Conservation (phyloP, 2,329 filamentous ascomycete genomes). For the Tolypocladium nubicola region DNA sequence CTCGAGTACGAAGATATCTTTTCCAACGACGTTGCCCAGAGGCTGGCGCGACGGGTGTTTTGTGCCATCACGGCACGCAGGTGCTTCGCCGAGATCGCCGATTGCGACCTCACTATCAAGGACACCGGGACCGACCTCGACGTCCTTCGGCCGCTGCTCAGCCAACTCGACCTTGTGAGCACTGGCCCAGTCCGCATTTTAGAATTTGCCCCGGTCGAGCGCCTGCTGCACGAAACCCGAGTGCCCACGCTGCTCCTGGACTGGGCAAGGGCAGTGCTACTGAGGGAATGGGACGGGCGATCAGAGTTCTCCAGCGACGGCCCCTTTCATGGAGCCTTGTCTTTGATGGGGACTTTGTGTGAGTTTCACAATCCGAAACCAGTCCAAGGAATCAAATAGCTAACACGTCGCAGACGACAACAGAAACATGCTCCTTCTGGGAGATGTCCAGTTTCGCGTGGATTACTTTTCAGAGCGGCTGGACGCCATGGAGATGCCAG, state of each 20-base stretch:
- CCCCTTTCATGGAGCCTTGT: conserved; percentile 66
- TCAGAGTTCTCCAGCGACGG: conserved; percentile 59
- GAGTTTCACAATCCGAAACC: conserved; percentile 23
- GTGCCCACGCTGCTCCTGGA: conserved; percentile 51
- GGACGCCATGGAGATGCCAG: conserved; percentile 63
- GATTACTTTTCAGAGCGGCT: conserved; percentile 68
- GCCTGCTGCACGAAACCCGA: conserved; percentile 44
- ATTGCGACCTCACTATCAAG: conserved; percentile 23
- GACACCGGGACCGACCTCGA: conserved; percentile 22
- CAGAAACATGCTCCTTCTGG: conserved; percentile 52
- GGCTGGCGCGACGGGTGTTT: conserved; percentile 48
- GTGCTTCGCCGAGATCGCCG: conserved; percentile 36
- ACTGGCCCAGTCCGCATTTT: conserved; percentile 32
- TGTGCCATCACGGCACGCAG: conserved; percentile 43
- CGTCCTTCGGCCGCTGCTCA: conserved; percentile 37
- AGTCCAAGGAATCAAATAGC: conserved; percentile 1
- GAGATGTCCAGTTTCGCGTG: conserved; percentile 60
- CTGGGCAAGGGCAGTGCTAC: conserved; percentile 64
- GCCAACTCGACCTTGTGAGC: conserved; percentile 42
- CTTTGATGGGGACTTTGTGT: conserved; percentile 64
- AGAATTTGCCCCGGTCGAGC: conserved; percentile 38
- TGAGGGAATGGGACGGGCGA: conserved; percentile 72
- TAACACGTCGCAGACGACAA: conserved; percentile 41
- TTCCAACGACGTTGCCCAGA: conserved; percentile 47
- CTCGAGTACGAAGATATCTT: conserved; percentile 54